phyloP scores from a whole-genome alignment of 352 stramenopile species.

The Globisporangium megalacanthum region DNA sequence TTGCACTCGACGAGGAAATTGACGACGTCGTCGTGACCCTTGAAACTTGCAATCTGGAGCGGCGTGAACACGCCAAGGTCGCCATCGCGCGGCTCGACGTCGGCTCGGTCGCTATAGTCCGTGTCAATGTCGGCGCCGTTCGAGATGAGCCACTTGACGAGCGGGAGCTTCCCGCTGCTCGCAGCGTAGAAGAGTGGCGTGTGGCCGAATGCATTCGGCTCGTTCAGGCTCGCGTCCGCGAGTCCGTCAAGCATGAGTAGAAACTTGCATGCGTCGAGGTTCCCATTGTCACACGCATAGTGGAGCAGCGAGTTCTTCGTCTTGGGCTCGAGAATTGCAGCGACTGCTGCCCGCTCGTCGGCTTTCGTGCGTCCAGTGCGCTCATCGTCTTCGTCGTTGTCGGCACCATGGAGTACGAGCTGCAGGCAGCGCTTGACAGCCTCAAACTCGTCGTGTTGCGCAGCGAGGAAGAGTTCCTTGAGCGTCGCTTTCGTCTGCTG shows the following conservation, averaged over 20 bases:
- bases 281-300: conserved; percentile 78
- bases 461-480: conserved; percentile 68
- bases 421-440: conserved; percentile 55
- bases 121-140: conserved; percentile 80
- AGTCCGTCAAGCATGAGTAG: conserved; percentile 71
- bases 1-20: conserved; percentile 85
- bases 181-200: conserved; percentile 77
- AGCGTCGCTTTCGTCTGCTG: conserved; percentile 22
- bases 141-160: conserved; percentile 84
- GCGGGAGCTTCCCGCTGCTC: conserved; percentile 57
- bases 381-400: conserved; percentile 1
- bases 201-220: conserved; percentile 70
- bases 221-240: conserved; percentile 54
- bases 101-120: conserved; percentile 61
- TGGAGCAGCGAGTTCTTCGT: conserved; percentile 74
- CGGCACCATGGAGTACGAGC: conserved; percentile 34
- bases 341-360: conserved; percentile 17
- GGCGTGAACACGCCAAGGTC: conserved; percentile 74
- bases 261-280: conserved; percentile 78
- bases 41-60: conserved; percentile 74
- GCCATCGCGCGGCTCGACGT: conserved; percentile 41
- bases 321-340: conserved; percentile 49
- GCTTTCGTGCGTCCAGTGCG: not conserved
- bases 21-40: conserved; percentile 56
- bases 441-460: conserved; percentile 62